A percentile compares a stretch with the other conserved stretches of the same genome.
phyloP scores from a whole-genome alignment of 345 rosid species.

The Hypericum androsaemum region DNA sequence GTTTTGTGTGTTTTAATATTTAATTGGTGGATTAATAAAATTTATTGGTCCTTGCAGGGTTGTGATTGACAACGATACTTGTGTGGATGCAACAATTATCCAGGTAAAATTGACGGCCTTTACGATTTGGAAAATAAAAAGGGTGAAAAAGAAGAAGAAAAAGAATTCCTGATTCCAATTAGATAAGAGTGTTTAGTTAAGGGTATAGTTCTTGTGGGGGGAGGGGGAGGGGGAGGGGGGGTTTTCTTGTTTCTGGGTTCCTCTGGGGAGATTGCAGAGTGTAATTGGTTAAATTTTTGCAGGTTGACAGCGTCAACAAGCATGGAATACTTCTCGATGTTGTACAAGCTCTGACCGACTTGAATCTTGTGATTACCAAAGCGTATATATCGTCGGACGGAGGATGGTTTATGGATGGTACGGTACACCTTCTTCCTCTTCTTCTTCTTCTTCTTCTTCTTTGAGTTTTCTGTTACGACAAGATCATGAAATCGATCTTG shows the following conservation, averaged over 20 bases:
- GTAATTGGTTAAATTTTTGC: neutral
- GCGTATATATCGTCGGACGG: constrained; percentile 48
- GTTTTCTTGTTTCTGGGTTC: too few species aligned
- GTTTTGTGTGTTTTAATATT: too few species aligned
- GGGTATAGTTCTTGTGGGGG: too few species aligned
- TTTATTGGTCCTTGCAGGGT: too few species aligned
- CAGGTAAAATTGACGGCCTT: constrained; percentile 18
- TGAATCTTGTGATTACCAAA: constrained; percentile 35
- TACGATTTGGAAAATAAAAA: neutral
- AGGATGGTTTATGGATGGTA: constrained; percentile 56
- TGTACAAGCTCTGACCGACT: constrained; percentile 38
- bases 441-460: too few species aligned
- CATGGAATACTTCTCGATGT: constrained; percentile 40
- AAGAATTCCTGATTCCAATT: too few species aligned
- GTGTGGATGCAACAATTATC: constrained; percentile 36
- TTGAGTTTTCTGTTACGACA: neutral
- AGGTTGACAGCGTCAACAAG: constrained; percentile 38
- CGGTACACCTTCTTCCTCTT: neutral
- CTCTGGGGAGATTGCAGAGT: neutral
- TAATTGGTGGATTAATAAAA: too few species aligned
- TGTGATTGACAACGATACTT: constrained; percentile 33
- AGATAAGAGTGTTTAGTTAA: too few species aligned
- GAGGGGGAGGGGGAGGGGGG: too few species aligned
- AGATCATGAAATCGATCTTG: too few species aligned
- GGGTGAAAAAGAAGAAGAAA: too few species aligned